A percentile compares a stretch with the other conserved stretches of the same genome.
Evolutionary conservation across 139 green algal species (phyloP).

Genomic region (Astrephomene gubernaculifera): DNA sequence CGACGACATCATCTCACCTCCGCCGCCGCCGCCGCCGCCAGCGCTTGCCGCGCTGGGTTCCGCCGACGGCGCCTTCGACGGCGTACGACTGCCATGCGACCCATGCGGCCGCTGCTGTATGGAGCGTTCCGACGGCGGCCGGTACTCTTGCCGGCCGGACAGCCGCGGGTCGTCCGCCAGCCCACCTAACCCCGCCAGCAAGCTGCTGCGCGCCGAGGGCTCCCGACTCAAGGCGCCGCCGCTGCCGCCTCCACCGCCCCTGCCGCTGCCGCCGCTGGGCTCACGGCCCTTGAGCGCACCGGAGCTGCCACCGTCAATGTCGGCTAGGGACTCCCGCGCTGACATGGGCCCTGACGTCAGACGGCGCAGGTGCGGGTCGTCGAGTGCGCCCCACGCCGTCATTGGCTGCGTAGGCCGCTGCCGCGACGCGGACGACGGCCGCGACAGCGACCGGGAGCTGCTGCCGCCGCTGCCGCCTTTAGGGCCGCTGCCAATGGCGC

Average conservation of each 20-base stretch:
- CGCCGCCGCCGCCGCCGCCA: not conserved
- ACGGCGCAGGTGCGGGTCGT: slow-evolving; percentile 21
- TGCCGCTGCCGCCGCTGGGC: not conserved
- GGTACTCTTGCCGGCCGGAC: slow-evolving; percentile 12
- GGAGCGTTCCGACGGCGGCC: slow-evolving; percentile 21
- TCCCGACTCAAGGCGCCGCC: not conserved
- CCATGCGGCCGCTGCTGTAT: not conserved
- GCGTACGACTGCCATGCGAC: slow-evolving; percentile 17
- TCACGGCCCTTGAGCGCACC: not conserved
- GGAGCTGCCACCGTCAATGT: not conserved
- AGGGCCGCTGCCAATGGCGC: not conserved
- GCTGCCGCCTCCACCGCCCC: not conserved
- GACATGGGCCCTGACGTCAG: not conserved
- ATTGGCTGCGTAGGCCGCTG: not conserved
- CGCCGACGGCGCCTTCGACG: not conserved
- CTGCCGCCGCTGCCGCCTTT: not conserved
- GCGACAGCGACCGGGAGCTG: not conserved
- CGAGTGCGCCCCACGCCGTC: slow-evolving; percentile 1
- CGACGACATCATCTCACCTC: not conserved
- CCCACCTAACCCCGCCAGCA: slow-evolving; percentile 4
- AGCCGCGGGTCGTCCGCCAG: not conserved
- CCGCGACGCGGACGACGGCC: not conserved
- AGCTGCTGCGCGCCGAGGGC: slow-evolving; percentile 1
- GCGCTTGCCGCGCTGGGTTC: slow-evolving; percentile 3
- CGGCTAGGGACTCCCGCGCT: not conserved